Evolutionary conservation across 495 filamentous ascomycete species (phyloP), one percentile per base, ranked within the genome.

Genomic region (Penicillium steckii): DNA sequence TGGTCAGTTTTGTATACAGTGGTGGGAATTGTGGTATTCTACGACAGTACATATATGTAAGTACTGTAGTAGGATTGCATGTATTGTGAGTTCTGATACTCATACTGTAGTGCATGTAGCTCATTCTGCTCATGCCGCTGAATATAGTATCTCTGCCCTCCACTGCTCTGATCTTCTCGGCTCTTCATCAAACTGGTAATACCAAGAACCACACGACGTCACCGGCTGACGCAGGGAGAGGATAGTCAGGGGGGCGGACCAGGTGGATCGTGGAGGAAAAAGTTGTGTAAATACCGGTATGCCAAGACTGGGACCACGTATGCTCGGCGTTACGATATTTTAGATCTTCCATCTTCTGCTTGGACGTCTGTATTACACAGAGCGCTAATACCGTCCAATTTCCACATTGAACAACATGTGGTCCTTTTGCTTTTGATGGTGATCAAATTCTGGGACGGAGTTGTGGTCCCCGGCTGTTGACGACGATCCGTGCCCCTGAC

Each of bases 181-280:
- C 26, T 27, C 26, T 5, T 27, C 5, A 27, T 27, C 26, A 5
- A 27, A n/a, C n/a, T n/a, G n/a, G n/a, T n/a, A 24, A 49, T 55
- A 52, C 50, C 52, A 43, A 42, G 50, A 45, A 50, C 21, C 32
- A 19, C 17, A 48, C 46, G 49, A 67, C 64, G 64, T 67, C 64
- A 67, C 56, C 38, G 54, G 59, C 59, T 65, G 59, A 65, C 64
- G 64, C 59, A 59, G 58, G 50, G 37, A 54, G 50, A 49, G 21
- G 44, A 65, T 63, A 56, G 56, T 67, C 61, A 65, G 63, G 60
- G 60, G 60, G 48, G 13, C 10, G 10, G n/a, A 32, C 10, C 8
- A 12, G 29, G 33, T 37, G 33, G 33, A 37, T 37, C 40, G 57
- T 50, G 52, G 44, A 52, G 47, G 19, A 3, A 13, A 41, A 21